These are phyloP conservation scores for Hypomyces perniciosus DNA, from an alignment of 2,329 filamentous ascomycete genomes.

Conservation along the genomic window DNA sequence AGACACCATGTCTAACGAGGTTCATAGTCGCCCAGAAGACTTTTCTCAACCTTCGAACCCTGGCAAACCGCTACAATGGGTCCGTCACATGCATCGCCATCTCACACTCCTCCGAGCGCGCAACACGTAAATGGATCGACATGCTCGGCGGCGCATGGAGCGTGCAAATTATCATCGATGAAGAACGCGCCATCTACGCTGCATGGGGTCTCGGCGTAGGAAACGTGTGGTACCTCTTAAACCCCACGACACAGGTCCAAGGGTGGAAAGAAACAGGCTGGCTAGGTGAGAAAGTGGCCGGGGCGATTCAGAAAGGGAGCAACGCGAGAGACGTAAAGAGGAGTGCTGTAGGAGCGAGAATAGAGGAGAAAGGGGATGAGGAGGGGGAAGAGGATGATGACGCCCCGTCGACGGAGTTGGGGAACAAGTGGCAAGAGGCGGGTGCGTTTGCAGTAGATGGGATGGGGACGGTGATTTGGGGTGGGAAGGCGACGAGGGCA, in stretches of 20 bases:
- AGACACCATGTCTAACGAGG: neutral
- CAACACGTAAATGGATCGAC: slow-evolving; percentile 52
- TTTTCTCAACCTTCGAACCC: slow-evolving; percentile 49
- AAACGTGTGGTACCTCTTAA: slow-evolving; percentile 45
- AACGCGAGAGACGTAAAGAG: slow-evolving; percentile 27
- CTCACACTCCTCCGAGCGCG: slow-evolving; percentile 51
- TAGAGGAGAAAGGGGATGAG: slow-evolving; percentile 3
- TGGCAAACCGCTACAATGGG: slow-evolving; percentile 45
- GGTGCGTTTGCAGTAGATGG: slow-evolving; percentile 47
- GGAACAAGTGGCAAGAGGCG: slow-evolving; percentile 52
- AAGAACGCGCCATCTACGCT: slow-evolving; percentile 51
- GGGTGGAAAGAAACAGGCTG: slow-evolving; percentile 51
- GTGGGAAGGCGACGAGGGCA: slow-evolving; percentile 39
- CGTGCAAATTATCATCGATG: slow-evolving; percentile 50
- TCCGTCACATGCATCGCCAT: slow-evolving; percentile 51
- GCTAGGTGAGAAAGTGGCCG: slow-evolving; percentile 46
- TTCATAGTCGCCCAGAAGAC: slow-evolving; percentile 49
- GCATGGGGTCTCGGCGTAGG: slow-evolving; percentile 53
- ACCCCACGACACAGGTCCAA: slow-evolving; percentile 46
- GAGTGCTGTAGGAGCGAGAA: slow-evolving; percentile 34
- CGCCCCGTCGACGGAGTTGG: slow-evolving; percentile 40
- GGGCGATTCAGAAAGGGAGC: slow-evolving; percentile 35
- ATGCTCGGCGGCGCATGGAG: slow-evolving; percentile 52
- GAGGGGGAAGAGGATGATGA: slow-evolving; percentile 23
- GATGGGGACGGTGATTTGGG: slow-evolving; percentile 45